A percentile compares a stretch with the other conserved stretches of the same genome.
These are phyloP conservation scores for Citrullus mucosospermus DNA, from an alignment of 306 rosid genomes.

Conservation along the genomic window DNA sequence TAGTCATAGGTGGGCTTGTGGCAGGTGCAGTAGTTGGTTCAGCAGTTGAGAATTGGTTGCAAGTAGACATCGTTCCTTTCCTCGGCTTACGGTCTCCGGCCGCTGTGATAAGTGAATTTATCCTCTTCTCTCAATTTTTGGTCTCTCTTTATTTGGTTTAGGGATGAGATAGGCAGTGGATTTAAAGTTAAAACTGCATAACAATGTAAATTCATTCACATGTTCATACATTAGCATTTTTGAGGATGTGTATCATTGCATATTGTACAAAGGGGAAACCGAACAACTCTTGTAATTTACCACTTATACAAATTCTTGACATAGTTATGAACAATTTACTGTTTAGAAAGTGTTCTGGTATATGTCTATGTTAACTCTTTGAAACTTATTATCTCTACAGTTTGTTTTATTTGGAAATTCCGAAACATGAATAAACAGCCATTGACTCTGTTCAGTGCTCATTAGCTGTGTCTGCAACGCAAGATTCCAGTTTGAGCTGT, in stretches of 20 bases:
- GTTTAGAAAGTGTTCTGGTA: not conserved
- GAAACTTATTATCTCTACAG: not conserved
- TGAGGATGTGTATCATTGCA: constrained; percentile 28
- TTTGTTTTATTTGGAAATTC: not conserved
- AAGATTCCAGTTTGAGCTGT: not conserved
- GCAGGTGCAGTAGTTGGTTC: constrained; percentile 94
- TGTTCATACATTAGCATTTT: not conserved
- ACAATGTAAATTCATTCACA: constrained; percentile 1
- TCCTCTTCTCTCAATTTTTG: constrained; percentile 71
- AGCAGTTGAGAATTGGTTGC: constrained; percentile 83
- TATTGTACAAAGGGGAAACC: not conserved
- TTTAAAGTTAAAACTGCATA: not conserved
- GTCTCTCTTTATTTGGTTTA: constrained; percentile 80
- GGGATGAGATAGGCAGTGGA: constrained; percentile 7
- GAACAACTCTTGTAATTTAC: not conserved
- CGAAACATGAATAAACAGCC: not conserved
- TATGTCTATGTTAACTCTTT: not conserved
- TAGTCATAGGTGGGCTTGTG: constrained; percentile 77
- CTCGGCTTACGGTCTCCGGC: constrained; percentile 84
- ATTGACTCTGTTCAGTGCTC: not conserved
- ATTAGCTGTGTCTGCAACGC: not conserved
- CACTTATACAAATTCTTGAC: not conserved
- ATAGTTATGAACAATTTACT: not conserved
- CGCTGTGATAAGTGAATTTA: constrained; percentile 70
- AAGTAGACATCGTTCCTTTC: constrained; percentile 86